These are phyloP conservation scores for Leptomonas seymouri DNA, from an alignment of 208 protist genomes.

Conservation along the genomic window DNA sequence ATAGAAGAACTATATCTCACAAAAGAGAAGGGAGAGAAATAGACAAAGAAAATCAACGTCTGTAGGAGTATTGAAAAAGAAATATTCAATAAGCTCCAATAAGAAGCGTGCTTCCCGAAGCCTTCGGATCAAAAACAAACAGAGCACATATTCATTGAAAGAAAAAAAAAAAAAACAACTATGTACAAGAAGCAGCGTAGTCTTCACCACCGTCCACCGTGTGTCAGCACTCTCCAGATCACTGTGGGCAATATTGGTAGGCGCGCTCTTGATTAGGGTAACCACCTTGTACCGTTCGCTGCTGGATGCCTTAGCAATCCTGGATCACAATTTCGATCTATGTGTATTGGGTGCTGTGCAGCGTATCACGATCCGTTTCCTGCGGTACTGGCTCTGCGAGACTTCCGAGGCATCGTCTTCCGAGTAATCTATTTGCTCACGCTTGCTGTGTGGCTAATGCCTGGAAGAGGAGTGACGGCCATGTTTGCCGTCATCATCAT, in stretches of 20 bases:
- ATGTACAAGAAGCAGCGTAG: conserved; percentile 13
- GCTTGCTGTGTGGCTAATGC: conserved; percentile 8
- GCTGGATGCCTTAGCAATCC: conserved; percentile 12
- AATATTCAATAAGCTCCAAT: too few relatives aligned
- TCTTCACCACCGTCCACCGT: neutral
- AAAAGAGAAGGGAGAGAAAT: conserved; percentile 2
- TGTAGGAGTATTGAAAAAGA: too few relatives aligned
- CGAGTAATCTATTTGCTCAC: neutral
- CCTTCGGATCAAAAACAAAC: too few relatives aligned
- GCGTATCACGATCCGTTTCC: conserved; percentile 5
- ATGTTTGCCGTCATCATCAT: neutral
- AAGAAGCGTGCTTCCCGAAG: too few relatives aligned
- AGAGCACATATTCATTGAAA: too few relatives aligned
- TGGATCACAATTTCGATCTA: conserved; percentile 9
- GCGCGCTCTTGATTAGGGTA: conserved; percentile 16
- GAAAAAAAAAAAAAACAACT: neutral
- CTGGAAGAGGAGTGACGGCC: conserved; percentile 6
- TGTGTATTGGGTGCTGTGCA: conserved; percentile 1
- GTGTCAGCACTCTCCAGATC: neutral
- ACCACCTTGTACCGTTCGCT: conserved; percentile 16
- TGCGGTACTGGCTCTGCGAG: conserved; percentile 11
- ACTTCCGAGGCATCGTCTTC: conserved; percentile 1
- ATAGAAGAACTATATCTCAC: too few relatives aligned
- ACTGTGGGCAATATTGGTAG: conserved; percentile 17
- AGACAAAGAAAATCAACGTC: conserved; percentile 19